Evolutionary conservation across 2,329 filamentous ascomycete genomes (phyloP).

Genomic region (Coccinonectria pachysandricola): DNA sequence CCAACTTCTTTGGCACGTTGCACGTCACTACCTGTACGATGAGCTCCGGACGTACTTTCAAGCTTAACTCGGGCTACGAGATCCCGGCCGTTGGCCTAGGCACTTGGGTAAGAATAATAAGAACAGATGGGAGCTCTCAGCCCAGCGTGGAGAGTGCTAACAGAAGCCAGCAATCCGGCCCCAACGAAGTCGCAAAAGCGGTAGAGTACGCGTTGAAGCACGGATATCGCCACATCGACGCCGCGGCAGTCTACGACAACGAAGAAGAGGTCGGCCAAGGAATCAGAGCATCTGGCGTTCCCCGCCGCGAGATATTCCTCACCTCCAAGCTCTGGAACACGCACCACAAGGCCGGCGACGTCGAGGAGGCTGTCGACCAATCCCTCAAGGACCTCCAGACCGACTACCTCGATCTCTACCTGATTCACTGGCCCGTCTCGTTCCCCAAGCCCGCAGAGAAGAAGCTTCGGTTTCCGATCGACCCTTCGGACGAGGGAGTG

Average conservation of each 20-base stretch:
- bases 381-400: conserved; percentile 36
- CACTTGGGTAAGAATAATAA: conserved; percentile 20
- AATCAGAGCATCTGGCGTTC: conserved; percentile 22
- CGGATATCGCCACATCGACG: conserved; percentile 36
- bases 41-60: conserved; percentile 16
- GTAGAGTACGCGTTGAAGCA: conserved; percentile 30
- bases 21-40: too few species aligned
- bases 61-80: conserved; percentile 21
- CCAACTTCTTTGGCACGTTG: too few species aligned
- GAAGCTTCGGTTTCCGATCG: conserved; percentile 24
- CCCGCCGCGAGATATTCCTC: conserved; percentile 30
- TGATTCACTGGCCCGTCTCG: conserved; percentile 38
- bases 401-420: conserved; percentile 40
- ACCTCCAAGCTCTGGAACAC: conserved; percentile 52
- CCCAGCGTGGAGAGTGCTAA: too few species aligned
- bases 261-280: conserved; percentile 30
- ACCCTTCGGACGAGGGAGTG: conserved; percentile 32
- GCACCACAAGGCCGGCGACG: conserved; percentile 33
- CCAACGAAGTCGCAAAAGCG: conserved; percentile 42
- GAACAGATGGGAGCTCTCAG: too few species aligned
- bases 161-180: conserved; percentile 4
- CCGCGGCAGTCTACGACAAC: conserved; percentile 33
- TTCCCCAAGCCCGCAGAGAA: conserved; percentile 31
- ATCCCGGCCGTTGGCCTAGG: conserved; percentile 24
- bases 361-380: conserved; percentile 34